Evolutionary conservation across 2,329 filamentous ascomycete species (phyloP).

Genomic region (Diaporthe sp.): DNA sequence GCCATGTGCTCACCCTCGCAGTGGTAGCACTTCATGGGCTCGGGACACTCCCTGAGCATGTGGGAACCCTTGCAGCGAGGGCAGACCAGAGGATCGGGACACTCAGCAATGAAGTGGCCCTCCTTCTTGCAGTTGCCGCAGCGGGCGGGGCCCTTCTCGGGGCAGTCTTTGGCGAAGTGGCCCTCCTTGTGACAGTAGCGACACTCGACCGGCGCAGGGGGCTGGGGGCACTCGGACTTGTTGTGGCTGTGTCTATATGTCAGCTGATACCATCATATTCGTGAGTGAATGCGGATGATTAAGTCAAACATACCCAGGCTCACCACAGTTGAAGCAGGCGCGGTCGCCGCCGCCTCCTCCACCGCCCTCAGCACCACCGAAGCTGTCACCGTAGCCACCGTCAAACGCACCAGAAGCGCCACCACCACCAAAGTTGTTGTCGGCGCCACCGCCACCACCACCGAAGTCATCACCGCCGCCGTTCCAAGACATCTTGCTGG

Average conservation of each 20-base stretch:
- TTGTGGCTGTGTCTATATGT: slow-evolving; percentile 62
- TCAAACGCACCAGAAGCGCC: slow-evolving; percentile 9
- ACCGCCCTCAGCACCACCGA: slow-evolving; percentile 26
- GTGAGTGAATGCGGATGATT: slow-evolving; percentile 21
- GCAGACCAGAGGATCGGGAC: slow-evolving; percentile 62
- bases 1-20: slow-evolving; percentile 69
- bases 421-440: slow-evolving; percentile 16
- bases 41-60: slow-evolving; percentile 66
- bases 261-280: background rate
- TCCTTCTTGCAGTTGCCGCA: slow-evolving; percentile 61
- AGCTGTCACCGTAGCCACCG: slow-evolving; percentile 12
- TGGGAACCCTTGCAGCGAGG: slow-evolving; percentile 64
- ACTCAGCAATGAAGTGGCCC: slow-evolving; percentile 71
- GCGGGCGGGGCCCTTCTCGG: slow-evolving; percentile 48
- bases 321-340: slow-evolving; percentile 72
- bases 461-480: slow-evolving; percentile 11
- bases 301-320: slow-evolving; percentile 58
- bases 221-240: slow-evolving; percentile 73
- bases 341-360: slow-evolving; percentile 51
- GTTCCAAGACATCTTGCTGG: slow-evolving; percentile 34
- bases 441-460: background rate
- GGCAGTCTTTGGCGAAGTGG: slow-evolving; percentile 68
- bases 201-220: slow-evolving; percentile 51
- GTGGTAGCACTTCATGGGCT: slow-evolving; percentile 49
- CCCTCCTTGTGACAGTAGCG: slow-evolving; percentile 62